These are phyloP conservation scores for Phylloporus scabripes DNA, from an alignment of 768 basidiomycete species.

Conservation along the genomic window DNA sequence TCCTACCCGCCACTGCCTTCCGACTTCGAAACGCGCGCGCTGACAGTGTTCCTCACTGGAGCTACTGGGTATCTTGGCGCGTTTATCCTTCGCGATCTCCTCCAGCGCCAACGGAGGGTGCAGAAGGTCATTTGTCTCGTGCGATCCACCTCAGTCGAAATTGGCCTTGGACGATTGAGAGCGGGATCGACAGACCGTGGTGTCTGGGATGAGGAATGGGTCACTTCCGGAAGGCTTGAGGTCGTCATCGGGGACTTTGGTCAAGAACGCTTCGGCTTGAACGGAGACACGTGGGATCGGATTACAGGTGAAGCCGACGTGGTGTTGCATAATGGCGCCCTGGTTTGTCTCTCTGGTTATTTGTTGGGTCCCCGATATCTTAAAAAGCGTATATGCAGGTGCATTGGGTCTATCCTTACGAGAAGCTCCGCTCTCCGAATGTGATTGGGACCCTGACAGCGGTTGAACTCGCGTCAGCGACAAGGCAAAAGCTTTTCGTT, in stretches of 20 bases:
- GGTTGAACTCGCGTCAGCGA: constrained; percentile 68
- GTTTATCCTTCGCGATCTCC: constrained; percentile 79
- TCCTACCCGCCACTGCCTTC: constrained; percentile 58
- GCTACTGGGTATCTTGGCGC: constrained; percentile 97
- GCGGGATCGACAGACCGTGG: constrained; percentile 72
- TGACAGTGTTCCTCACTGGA: constrained; percentile 92
- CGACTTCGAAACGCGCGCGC: constrained; percentile 46
- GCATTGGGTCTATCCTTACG: constrained; percentile 99
- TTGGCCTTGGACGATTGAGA: constrained; percentile 63
- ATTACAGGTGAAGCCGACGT: constrained; percentile 72
- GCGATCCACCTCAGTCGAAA: constrained; percentile 57
- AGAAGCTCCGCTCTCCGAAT: constrained; percentile 85
- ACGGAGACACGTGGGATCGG: constrained; percentile 55
- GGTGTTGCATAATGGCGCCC: constrained; percentile 92
- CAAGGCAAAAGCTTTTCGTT: constrained; percentile 72
- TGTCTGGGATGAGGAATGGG: constrained; percentile 88
- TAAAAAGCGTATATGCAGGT: constrained; percentile 46
- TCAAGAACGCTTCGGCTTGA: constrained; percentile 68
- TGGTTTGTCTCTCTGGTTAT: constrained; percentile 51
- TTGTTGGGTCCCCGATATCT: not conserved
- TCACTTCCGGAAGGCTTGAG: constrained; percentile 58
- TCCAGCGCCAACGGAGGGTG: constrained; percentile 56
- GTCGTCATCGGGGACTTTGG: constrained; percentile 83
- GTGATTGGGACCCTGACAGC: constrained; percentile 88
- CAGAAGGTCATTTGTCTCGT: constrained; percentile 91